Percentiles rank a stretch among this genome's conserved stretches.
phyloP scores from a whole-genome alignment of 139 green algal genomes.

The Ulvella scutata region DNA sequence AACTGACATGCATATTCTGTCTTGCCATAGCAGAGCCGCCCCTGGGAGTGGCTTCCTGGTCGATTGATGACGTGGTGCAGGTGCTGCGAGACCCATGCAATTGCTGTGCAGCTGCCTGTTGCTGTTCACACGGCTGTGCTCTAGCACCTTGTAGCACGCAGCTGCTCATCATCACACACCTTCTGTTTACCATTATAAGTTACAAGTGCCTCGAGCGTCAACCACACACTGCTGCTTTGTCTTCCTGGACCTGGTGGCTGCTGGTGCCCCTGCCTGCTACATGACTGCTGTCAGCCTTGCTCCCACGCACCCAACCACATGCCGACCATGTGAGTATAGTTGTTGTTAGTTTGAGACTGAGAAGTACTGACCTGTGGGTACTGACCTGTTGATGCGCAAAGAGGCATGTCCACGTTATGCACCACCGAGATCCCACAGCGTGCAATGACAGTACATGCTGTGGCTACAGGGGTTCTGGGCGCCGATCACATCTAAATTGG shows the following conservation, averaged over 20 bases:
- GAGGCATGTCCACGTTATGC: no score
- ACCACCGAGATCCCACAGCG: no score
- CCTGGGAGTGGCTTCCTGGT: not conserved
- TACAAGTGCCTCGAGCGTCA: not conserved
- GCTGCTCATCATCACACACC: not conserved
- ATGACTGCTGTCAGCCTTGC: not conserved
- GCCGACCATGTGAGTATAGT: not conserved
- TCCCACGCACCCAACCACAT: not conserved
- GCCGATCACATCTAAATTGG: not conserved
- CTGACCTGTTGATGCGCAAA: no score
- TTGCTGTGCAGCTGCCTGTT: not conserved
- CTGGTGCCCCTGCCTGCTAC: not conserved
- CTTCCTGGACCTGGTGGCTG: no score
- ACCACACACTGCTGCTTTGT: not conserved
- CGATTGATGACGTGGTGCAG: not conserved
- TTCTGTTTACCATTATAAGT: not conserved
- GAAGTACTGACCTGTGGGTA: not conserved
- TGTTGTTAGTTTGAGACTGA: not conserved
- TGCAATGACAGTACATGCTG: not conserved
- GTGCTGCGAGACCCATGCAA: not conserved
- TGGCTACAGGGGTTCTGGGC: not conserved
- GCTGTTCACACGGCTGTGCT: not conserved
- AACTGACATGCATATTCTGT: not conserved
- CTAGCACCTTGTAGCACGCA: not conserved
- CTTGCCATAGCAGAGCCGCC: not conserved